These are phyloP conservation scores for Russula foetens DNA, from an alignment of 768 basidiomycete species.

Conservation along the genomic window DNA sequence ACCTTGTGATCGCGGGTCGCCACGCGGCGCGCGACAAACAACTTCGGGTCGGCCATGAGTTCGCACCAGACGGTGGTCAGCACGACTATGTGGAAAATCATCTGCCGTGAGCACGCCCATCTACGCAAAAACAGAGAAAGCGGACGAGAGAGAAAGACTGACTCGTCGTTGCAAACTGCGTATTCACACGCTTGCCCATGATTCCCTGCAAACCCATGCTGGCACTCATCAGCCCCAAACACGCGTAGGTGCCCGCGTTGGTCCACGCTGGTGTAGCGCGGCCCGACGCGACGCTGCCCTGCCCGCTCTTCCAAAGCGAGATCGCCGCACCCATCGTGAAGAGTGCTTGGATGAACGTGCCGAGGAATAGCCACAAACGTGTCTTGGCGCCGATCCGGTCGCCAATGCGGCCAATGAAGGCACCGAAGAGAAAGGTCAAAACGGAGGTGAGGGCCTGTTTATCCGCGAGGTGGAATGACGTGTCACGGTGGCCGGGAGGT, in stretches of 20 bases:
- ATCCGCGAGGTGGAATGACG: conserved; percentile 69
- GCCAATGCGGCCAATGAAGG: conserved; percentile 78
- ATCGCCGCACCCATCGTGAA: conserved; percentile 70
- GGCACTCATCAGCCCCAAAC: conserved; percentile 73
- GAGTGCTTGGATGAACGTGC: conserved; percentile 67
- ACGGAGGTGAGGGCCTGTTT: conserved; percentile 80
- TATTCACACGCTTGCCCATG: conserved; percentile 71
- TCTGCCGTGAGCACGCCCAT: not conserved
- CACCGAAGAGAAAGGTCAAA: conserved; percentile 65
- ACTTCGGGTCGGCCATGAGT: conserved; percentile 69
- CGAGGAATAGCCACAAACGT: conserved; percentile 64
- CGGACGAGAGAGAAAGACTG: conserved; percentile 22
- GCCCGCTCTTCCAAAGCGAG: conserved; percentile 59
- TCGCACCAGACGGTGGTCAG: conserved; percentile 88
- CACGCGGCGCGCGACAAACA: conserved; percentile 53
- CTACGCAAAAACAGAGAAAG: not conserved
- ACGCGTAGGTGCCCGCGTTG: conserved; percentile 54
- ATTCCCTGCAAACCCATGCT: conserved; percentile 81
- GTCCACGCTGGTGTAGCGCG: conserved; percentile 67
- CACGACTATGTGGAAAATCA: conserved; percentile 42
- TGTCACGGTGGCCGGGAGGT: conserved; percentile 39
- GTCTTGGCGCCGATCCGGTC: conserved; percentile 68
- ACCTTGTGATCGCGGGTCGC: conserved; percentile 62
- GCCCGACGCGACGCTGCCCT: conserved; percentile 42
- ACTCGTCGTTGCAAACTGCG: conserved; percentile 75